A percentile compares a stretch with the other conserved stretches of the same genome.
phyloP scores from a whole-genome alignment of 2,329 filamentous ascomycete species.

The Botrytis sinoallii region DNA sequence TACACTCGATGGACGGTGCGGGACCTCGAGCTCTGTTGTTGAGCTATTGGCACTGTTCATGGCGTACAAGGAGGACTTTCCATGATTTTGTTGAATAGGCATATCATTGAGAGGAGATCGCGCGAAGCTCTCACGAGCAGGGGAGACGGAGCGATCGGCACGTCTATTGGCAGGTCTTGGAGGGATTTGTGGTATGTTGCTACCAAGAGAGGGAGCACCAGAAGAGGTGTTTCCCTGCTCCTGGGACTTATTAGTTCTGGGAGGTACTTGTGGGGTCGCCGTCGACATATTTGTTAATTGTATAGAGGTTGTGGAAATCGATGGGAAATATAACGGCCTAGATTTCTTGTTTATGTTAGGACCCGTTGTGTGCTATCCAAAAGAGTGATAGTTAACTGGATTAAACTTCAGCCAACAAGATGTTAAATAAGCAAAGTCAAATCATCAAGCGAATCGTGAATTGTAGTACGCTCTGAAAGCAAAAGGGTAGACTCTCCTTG shows the following conservation, averaged over 20 bases:
- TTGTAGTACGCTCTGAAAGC: background rate
- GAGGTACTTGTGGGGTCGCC: constrained; percentile 52
- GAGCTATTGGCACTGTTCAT: constrained; percentile 40
- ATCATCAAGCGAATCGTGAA: background rate
- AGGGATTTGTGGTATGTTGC: constrained; percentile 68
- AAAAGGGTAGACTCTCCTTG: background rate
- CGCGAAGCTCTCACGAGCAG: constrained; percentile 73
- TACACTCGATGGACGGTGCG: constrained; percentile 69
- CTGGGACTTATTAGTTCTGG: constrained; percentile 57
- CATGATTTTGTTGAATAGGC: constrained; percentile 46
- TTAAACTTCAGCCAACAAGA: background rate
- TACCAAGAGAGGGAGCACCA: constrained; percentile 34
- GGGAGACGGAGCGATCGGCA: constrained; percentile 72
- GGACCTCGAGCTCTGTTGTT: constrained; percentile 40
- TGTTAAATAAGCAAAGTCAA: background rate
- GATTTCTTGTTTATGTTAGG: constrained; percentile 16
- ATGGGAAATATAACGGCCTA: constrained; percentile 16
- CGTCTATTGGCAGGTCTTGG: constrained; percentile 67
- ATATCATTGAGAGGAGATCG: constrained; percentile 81
- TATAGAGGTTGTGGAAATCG: constrained; percentile 6
- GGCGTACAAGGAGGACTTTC: constrained; percentile 38
- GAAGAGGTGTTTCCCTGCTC: constrained; percentile 41
- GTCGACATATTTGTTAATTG: constrained; percentile 14
- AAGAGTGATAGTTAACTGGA: background rate
- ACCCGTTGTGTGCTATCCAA: background rate